Conservation (phyloP, 345 rosid genomes). For the Eucalyptus caleyi region DNA sequence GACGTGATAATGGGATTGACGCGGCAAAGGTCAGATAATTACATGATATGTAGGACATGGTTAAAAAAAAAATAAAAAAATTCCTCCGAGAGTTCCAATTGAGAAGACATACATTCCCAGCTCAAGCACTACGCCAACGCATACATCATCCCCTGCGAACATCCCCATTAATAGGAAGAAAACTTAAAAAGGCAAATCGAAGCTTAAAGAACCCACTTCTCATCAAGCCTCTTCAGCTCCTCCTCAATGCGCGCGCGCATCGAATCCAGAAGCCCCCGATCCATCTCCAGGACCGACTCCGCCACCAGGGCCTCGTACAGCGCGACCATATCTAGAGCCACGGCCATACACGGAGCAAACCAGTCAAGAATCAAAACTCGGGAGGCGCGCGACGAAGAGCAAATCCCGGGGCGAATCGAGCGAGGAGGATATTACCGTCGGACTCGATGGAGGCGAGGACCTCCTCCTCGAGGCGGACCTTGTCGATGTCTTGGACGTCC, state of each 20-base stretch:
- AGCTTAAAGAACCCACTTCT: conserved; percentile 43
- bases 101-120: not conserved
- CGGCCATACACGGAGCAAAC: not conserved
- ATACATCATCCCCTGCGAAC: not conserved
- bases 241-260: conserved; percentile 60
- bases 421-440: conserved; percentile 22
- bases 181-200: not conserved
- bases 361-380: not conserved
- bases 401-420: not conserved
- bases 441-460: conserved; percentile 59
- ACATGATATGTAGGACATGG: not conserved
- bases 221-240: conserved; percentile 84
- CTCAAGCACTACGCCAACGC: not conserved
- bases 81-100: not conserved
- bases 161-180: not conserved
- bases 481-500: conserved; percentile 4
- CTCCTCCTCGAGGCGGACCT: conserved; percentile 70
- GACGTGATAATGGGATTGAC: not conserved
- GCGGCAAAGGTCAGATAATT: not conserved
- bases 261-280: conserved; percentile 56
- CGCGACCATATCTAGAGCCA: conserved; percentile 58
- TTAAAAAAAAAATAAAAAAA: not conserved
- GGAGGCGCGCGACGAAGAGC: not conserved
- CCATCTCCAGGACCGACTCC: conserved; percentile 52
- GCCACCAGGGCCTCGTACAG: conserved; percentile 74